Evolutionary conservation across 139 green algal species (phyloP).

Genomic region (Tetraselmis striata): DNA sequence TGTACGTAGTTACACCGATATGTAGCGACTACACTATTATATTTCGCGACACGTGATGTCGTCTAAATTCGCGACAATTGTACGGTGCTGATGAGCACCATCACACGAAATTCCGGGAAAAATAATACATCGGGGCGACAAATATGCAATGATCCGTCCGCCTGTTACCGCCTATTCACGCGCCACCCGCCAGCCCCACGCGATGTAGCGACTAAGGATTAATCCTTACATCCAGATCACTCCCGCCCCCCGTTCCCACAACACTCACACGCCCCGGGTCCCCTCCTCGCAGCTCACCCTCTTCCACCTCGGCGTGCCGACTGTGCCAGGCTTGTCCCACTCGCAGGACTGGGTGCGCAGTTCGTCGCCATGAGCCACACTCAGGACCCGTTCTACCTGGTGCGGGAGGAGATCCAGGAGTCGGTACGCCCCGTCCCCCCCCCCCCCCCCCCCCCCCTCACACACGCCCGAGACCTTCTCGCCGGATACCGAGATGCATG

Average conservation of each 20-base stretch:
- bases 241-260: not conserved
- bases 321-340: not conserved
- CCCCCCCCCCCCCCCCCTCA: not conserved
- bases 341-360: not conserved
- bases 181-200: not conserved
- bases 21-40: no score
- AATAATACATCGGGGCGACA: no score
- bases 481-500: no score
- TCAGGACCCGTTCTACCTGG: conserved; percentile 45
- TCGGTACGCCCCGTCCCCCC: conserved; percentile 8
- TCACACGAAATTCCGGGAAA: no score
- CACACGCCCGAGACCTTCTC: no score
- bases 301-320: no score
- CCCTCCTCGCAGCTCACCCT: not conserved
- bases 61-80: no score
- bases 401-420: conserved; percentile 38
- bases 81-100: no score
- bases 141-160: no score
- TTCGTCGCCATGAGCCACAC: not conserved
- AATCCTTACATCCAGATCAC: not conserved
- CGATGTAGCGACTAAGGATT: not conserved
- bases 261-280: not conserved
- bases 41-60: no score
- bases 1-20: no score
- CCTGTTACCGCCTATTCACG: not conserved